Base-by-base conservation (phyloP, 768 basidiomycete genomes). In the Tulasnella sp. region DNA sequence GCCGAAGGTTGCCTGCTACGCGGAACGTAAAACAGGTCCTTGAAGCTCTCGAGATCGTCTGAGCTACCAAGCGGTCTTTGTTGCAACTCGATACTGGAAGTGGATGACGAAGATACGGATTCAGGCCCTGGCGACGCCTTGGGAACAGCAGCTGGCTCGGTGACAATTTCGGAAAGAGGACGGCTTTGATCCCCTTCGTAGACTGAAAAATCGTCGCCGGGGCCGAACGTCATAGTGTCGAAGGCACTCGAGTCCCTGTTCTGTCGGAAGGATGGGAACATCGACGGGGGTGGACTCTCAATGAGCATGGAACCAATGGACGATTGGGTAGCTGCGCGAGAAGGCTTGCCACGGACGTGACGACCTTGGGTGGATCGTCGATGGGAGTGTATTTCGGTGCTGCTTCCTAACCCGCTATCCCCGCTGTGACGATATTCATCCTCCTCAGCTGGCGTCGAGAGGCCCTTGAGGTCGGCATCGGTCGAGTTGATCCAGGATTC, bases 31-130 rank as follows among this genome's bases (percentile, higher is more conserved):
- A 81, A 81, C 48, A 81, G 48, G 34, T 81, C 81, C 75, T 78
- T 58, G 78, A 81, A 81, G 50, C 72, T 74, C 41, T 81, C 80
- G 31, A 81, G 60, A 80, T 81, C 80, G 73, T 81, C 80, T n/a
- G 77, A 79, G 22, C 77, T 77, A n/a, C 80, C 79, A 28, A 64
- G 77, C 50, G 77, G 50, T 6, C 41, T 34, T 8, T 50, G 58
- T 54, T 48, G 42, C 40, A 60, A 28, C 22, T 74, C 69, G 46
- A 44, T n/a, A 34, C 79, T 75, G 5, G 79, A 74, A 24, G 72
- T 74, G 4, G 79, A 41, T 1, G 78, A 79, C 24, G 79, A 64
- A 48, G 40, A 42, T 2, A 60, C 28, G 8, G 77, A 60, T 37
- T 58, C 64, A 12, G 77, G 40, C 11, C 22, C 60, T 16, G 58